Evolutionary conservation across 2,329 filamentous ascomycete species (phyloP).

Genomic region (Fusarium algeriense): DNA sequence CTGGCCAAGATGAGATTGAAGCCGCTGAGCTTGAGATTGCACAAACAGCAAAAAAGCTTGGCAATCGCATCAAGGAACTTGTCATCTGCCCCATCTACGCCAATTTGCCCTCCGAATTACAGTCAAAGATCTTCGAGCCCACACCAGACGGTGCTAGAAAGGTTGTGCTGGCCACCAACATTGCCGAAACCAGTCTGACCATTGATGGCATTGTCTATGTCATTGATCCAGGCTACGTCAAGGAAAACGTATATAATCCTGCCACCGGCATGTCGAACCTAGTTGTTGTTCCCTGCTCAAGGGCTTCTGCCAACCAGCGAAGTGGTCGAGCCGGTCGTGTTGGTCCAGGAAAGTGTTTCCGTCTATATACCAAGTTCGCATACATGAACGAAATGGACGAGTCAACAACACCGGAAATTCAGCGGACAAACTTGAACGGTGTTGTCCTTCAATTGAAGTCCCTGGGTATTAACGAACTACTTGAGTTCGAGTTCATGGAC

Average conservation of each 20-base stretch:
- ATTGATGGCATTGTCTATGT: conserved; percentile 98
- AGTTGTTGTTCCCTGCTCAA: conserved; percentile 89
- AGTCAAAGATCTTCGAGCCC: conserved; percentile 94
- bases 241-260: conserved; percentile 94
- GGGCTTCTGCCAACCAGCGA: conserved; percentile 92
- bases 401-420: conserved; percentile 91
- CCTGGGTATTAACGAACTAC: conserved; percentile 89
- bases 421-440: conserved; percentile 86
- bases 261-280: conserved; percentile 92
- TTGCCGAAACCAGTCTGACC: conserved; percentile 94
- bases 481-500: conserved; percentile 97
- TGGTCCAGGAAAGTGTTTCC: conserved; percentile 91
- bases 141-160: conserved; percentile 88
- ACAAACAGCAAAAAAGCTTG: conserved; percentile 88
- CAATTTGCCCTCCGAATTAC: conserved; percentile 89
- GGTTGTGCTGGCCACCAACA: conserved; percentile 94
- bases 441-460: conserved; percentile 90
- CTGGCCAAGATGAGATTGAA: conserved; percentile 96
- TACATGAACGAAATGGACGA: conserved; percentile 97
- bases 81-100: conserved; percentile 95
- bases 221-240: conserved; percentile 94
- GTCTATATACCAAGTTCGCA: conserved; percentile 92
- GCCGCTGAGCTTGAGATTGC: conserved; percentile 84
- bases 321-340: conserved; percentile 94
- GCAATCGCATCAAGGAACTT: conserved; percentile 85